Percentiles rank a stretch among this genome's conserved stretches.
phyloP scores from a whole-genome alignment of 768 basidiomycete species.

The Nidularia sp. region DNA sequence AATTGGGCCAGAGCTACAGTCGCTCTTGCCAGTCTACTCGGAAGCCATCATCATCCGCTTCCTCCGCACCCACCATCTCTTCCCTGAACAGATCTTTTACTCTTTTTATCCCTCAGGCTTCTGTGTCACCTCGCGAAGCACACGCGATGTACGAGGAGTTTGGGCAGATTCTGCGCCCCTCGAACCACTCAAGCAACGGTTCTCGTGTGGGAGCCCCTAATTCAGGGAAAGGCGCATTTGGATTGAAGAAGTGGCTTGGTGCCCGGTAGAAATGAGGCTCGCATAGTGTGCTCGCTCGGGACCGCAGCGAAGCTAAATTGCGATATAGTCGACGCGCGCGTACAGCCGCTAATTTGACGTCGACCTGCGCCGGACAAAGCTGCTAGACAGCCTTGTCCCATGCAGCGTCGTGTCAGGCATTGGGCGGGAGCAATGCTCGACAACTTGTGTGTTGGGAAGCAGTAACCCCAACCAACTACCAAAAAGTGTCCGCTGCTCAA shows the following conservation, averaged over 20 bases:
- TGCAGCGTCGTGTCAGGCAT: no score
- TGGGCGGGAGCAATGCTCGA: no score
- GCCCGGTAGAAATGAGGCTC: background rate
- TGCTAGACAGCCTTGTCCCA: no score
- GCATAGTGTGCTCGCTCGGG: no score
- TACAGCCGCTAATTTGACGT: no score
- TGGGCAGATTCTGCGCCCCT: conserved; percentile 26
- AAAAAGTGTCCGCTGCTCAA: no score
- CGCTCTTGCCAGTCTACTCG: conserved; percentile 13
- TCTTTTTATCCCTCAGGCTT: conserved; percentile 25
- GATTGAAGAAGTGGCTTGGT: background rate
- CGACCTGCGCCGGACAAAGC: no score
- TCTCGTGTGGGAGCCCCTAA: no score
- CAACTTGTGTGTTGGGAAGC: no score
- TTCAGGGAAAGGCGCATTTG: background rate
- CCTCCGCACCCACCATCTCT: conserved; percentile 1
- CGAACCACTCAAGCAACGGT: conserved; percentile 6
- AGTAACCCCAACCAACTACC: no score
- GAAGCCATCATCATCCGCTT: background rate
- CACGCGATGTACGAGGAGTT: conserved; percentile 34
- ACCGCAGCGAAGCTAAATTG: no score
- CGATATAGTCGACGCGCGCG: no score
- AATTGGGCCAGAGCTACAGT: conserved; percentile 28
- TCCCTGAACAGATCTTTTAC: conserved; percentile 17
- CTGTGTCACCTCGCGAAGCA: conserved; percentile 29